Evolutionary conservation across 1,284 basidiomycete species (phyloP).

Genomic region (Naganishia cerealis): DNA sequence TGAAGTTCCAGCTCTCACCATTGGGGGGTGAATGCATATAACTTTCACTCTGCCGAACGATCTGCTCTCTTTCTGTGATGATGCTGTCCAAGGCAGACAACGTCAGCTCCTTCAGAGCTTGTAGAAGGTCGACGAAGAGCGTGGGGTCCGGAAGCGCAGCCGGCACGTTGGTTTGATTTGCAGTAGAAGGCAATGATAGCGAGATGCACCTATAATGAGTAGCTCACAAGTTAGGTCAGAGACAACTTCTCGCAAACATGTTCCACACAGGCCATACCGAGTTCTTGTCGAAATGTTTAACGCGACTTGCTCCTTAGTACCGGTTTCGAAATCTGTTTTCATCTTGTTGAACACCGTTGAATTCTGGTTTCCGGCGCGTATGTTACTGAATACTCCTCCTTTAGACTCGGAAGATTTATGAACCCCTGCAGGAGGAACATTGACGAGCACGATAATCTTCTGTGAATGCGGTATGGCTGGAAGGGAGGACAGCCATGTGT

Average conservation of each 20-base stretch:
- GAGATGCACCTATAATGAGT: slow-evolving; percentile 7
- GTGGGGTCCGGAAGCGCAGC: slow-evolving; percentile 70
- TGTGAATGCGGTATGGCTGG: slow-evolving; percentile 67
- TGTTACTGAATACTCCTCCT: slow-evolving; percentile 42
- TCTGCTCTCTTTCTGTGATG: slow-evolving; percentile 77
- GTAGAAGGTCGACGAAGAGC: slow-evolving; percentile 83
- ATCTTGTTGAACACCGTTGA: slow-evolving; percentile 86
- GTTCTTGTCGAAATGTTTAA: slow-evolving; percentile 35
- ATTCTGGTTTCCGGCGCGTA: slow-evolving; percentile 67
- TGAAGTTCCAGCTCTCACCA: slow-evolving; percentile 77
- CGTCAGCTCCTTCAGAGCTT: slow-evolving; percentile 84
- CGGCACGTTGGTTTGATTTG: slow-evolving; percentile 3
- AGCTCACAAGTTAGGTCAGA: background rate
- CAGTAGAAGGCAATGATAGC: slow-evolving; percentile 15
- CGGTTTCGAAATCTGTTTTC: slow-evolving; percentile 83
- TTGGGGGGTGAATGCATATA: slow-evolving; percentile 58
- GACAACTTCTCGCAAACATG: slow-evolving; percentile 25
- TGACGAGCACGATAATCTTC: slow-evolving; percentile 75
- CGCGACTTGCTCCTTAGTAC: slow-evolving; percentile 38
- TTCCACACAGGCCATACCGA: slow-evolving; percentile 37
- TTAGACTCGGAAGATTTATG: slow-evolving; percentile 49
- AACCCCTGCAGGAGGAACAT: slow-evolving; percentile 49
- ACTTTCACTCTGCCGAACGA: slow-evolving; percentile 78
- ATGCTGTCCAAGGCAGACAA: slow-evolving; percentile 77
- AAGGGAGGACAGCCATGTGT: slow-evolving; percentile 79